Evolutionary conservation across 768 basidiomycete species (phyloP), one percentile per base, ranked within the genome.

Genomic region (Nevesoporus exiguus): DNA sequence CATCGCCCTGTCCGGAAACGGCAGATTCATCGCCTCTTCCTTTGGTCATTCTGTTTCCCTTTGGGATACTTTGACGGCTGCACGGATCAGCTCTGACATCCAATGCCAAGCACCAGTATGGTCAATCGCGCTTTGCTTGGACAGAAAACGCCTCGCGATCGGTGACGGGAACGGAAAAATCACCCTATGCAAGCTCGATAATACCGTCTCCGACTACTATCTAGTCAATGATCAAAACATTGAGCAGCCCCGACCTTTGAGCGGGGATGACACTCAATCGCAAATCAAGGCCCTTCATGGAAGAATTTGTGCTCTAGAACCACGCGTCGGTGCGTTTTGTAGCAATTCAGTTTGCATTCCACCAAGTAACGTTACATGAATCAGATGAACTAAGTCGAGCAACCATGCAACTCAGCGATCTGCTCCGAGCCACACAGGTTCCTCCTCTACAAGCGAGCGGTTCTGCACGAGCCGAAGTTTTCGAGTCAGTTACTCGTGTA

Each of bases 111-210:
- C 19, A 19, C 14, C 17, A 3, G 14, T 53, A n/a, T 15, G 45
- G 8, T 24, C 55, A 3, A 53, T 54, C 7, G 57, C 59, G 3
- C 31, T 60, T 13, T 60, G 56, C 13, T 9, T n/a, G 9, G 47
- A 60, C 17, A 33, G 34, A 11, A 49, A 21, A 3, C 21, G 25
- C 24, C 19, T 60, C 8, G 56, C 53, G 0, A 55, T 48, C 2
- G 5, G 52, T 15, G 52, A 49, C 2, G 19, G 8, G 2, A n/a
- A 39, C 17, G 22, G 29, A 0, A 54, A 39, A 33, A 47, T 60
- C 1, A 42, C 39, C 0, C 2, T 58, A 19, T 39, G 21, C 22
- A 42, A 47, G 29, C 33, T 60, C 19, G 3, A 29, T 0, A 22
- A 52, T 30, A 33, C 40, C 31, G 29, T 43, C 7, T 42, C 53